phyloP scores from a whole-genome alignment of 352 stramenopile genomes.

The Pythium dissotocum region DNA sequence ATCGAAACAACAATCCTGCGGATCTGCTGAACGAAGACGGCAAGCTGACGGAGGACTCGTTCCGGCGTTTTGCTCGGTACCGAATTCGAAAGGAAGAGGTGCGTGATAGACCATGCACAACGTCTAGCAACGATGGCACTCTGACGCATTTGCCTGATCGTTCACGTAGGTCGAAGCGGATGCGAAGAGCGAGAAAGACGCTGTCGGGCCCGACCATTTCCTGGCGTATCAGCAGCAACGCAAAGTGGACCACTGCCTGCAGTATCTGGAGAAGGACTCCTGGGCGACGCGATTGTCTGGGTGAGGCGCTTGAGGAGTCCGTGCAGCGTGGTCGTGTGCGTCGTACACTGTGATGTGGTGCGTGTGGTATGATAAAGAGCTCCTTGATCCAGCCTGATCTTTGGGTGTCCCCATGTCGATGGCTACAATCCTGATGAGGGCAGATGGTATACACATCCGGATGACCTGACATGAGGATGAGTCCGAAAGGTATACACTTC shows the following conservation, averaged over 20 bases:
- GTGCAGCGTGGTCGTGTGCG: not conserved
- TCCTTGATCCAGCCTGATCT: not conserved
- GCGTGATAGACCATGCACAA: not conserved
- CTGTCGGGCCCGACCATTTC: slow-evolving; percentile 41
- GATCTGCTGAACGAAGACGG: slow-evolving; percentile 49
- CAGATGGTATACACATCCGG: not conserved
- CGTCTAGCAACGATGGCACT: too few species aligned
- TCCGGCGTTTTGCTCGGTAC: slow-evolving; percentile 65
- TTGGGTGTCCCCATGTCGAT: not conserved
- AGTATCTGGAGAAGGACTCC: slow-evolving; percentile 45
- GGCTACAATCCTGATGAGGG: not conserved
- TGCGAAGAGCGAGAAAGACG: slow-evolving; percentile 30
- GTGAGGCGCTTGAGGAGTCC: slow-evolving; percentile 4
- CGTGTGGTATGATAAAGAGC: not conserved
- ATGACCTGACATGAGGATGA: not conserved
- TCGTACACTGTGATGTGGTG: not conserved
- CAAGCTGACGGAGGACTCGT: slow-evolving; percentile 68
- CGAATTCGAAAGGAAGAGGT: slow-evolving; percentile 69
- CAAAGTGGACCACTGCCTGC: slow-evolving; percentile 57
- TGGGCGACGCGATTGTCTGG: slow-evolving; percentile 36
- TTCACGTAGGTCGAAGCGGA: slow-evolving; percentile 18
- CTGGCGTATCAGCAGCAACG: slow-evolving; percentile 64
- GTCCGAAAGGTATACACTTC: not conserved
- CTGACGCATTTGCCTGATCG: too few species aligned
- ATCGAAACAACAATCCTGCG: slow-evolving; percentile 6